phyloP scores from a whole-genome alignment of 2,329 filamentous ascomycete species.

The Amylocarpus encephaloides region DNA sequence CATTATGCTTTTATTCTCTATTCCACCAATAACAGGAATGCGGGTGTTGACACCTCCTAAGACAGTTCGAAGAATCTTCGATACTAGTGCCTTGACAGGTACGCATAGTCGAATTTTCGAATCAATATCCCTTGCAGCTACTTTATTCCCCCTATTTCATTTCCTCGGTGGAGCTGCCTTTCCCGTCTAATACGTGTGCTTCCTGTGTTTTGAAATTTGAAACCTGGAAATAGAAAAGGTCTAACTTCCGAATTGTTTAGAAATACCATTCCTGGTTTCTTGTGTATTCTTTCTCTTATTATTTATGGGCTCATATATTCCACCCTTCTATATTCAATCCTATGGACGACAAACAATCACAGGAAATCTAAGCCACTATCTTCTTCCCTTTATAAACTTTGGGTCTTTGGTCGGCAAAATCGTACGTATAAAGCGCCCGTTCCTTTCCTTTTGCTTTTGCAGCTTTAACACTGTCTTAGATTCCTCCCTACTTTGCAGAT shows the following conservation, averaged over 20 bases:
- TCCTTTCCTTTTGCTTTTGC: background rate
- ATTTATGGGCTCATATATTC: background rate
- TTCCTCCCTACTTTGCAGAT: constrained; percentile 1
- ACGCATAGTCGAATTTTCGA: no score
- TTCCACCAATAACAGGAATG: background rate
- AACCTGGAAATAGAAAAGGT: no score
- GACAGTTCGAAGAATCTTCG: background rate
- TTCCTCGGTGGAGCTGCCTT: no score
- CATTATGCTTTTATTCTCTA: background rate
- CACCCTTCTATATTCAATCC: background rate
- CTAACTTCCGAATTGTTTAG: no score
- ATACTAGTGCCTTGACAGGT: background rate
- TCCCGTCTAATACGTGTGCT: no score
- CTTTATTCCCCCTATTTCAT: no score
- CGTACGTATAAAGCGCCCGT: background rate
- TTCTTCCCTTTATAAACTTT: background rate
- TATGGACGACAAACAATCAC: background rate
- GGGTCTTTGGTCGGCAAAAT: background rate
- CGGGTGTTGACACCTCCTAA: background rate
- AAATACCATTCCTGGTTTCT: background rate
- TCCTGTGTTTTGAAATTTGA: no score
- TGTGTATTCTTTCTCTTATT: background rate
- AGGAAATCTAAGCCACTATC: background rate
- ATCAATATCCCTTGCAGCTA: no score
- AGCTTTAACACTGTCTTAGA: background rate